Conservation (phyloP, 495 filamentous ascomycete species). For the Talaromyces trachyspermus region DNA sequence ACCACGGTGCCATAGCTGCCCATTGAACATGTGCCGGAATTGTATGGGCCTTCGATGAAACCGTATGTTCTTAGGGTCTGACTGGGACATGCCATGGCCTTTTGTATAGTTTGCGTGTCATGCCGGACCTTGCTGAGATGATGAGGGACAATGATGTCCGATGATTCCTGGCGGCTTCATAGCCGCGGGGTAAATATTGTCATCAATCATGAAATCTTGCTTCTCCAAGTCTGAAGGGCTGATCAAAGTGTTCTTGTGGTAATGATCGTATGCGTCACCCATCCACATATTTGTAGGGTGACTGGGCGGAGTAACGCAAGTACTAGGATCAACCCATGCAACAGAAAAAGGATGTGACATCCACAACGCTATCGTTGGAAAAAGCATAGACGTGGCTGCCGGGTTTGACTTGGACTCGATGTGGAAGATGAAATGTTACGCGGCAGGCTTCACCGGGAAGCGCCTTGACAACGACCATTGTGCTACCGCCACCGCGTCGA, state of each 20-base stretch:
- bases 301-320: conserved; percentile 16
- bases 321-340: conserved; percentile 43
- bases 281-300: conserved; percentile 5
- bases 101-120: conserved; percentile 72
- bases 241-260: not conserved
- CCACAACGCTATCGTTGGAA: conserved; percentile 67
- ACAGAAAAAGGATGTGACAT: conserved; percentile 56
- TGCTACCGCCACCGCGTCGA: conserved; percentile 20
- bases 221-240: conserved; percentile 29
- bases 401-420: conserved; percentile 63
- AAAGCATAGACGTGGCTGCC: conserved; percentile 77
- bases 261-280: not conserved
- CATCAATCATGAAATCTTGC: conserved; percentile 28
- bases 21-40: conserved; percentile 53
- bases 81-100: conserved; percentile 51
- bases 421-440: conserved; percentile 67
- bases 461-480: conserved; percentile 39
- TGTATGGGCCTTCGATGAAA: conserved; percentile 79
- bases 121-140: conserved; percentile 70
- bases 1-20: conserved; percentile 79
- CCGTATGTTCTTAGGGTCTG: conserved; percentile 53
- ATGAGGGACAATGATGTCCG: conserved; percentile 67
- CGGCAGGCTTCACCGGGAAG: conserved; percentile 49
- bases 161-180: conserved; percentile 14
- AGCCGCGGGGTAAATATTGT: conserved; percentile 3